phyloP scores from a whole-genome alignment of 345 rosid genomes.

The Cardamine occulta region DNA sequence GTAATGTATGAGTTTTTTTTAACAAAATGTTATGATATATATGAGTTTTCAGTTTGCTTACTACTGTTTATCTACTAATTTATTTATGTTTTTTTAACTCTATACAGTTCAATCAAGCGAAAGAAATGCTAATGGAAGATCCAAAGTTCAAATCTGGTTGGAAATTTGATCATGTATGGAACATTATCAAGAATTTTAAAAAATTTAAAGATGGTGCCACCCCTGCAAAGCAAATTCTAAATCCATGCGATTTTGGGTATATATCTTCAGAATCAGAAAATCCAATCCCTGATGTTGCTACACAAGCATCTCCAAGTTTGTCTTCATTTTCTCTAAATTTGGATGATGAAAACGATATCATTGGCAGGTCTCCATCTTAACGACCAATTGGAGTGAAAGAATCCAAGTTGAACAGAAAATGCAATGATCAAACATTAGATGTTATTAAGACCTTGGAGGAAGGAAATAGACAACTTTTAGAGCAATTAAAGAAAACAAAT shows the following conservation, averaged over 20 bases:
- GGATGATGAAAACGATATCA: neutral
- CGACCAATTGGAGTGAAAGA: neutral
- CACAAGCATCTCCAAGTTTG: neutral
- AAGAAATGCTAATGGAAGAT: constrained; percentile 4
- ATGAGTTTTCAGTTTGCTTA: neutral
- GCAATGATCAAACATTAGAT: neutral
- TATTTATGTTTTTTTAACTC: neutral
- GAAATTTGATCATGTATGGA: constrained; percentile 18
- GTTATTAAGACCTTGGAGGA: neutral
- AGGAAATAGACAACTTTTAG: neutral
- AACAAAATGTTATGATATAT: neutral
- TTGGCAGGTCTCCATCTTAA: neutral
- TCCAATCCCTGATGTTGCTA: too few relatives aligned
- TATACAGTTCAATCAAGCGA: constrained; percentile 9
- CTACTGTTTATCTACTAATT: neutral
- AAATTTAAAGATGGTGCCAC: neutral
- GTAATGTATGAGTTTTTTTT: neutral
- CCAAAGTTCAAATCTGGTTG: neutral
- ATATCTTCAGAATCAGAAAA: too few relatives aligned
- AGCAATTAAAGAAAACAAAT: neutral
- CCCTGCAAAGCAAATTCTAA: neutral
- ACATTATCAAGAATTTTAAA: neutral
- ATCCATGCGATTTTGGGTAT: too few relatives aligned
- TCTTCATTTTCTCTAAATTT: neutral
- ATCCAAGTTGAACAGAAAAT: neutral